Base-by-base conservation (phyloP, 129 eudicot genomes). In the Centrapalus pauciflorus region DNA sequence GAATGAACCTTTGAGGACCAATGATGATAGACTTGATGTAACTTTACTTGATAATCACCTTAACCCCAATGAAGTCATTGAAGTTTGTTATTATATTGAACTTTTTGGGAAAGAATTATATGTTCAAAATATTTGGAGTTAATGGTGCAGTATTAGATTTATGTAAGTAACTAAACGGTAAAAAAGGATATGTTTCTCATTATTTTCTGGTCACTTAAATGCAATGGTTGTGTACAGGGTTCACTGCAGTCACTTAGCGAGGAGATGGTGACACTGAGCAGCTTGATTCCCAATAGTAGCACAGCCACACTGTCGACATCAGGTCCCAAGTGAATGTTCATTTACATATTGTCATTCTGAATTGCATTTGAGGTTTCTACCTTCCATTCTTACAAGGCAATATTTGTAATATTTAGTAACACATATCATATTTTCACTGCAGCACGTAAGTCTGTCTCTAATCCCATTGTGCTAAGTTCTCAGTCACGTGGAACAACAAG, bases 191-290 rank as follows among this genome's bases (percentile, higher is more conserved):
- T 41, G 49, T 41, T 41, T 41, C 56, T 50, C 56, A 50, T 16
- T 6, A 9, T 50, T 11, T 1, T 17, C 24, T 5, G 56, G 10
- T 50, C 0, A 8, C 13, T 51, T 51, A 23, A 34, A 12, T 26
- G 26, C 5, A 12, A 55, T 55, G 20, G 1, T 6, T 57, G 25
- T 57, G 7, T 48, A 32, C 61, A 61, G 46, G 37, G 7, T 46
- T 61, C 11, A 60, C 48, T 56, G 50, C 73, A 74, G 78, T 10
- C 60, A 10, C 66, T 54, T 55, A 11, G 25, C 14, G 49, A 49
- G 26, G 50, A 74, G 17, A 55, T 55, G 59, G 41, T 64, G 67
- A 13, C 72, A 19, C 12, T 21, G 7, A 12, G 46, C 55, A 62
- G 26, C 71, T 11, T 54, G 35, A n/a, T 32, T 38, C 32, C 26